Conservation (phyloP, 768 basidiomycete genomes). For the Tephrocybe sp. region DNA sequence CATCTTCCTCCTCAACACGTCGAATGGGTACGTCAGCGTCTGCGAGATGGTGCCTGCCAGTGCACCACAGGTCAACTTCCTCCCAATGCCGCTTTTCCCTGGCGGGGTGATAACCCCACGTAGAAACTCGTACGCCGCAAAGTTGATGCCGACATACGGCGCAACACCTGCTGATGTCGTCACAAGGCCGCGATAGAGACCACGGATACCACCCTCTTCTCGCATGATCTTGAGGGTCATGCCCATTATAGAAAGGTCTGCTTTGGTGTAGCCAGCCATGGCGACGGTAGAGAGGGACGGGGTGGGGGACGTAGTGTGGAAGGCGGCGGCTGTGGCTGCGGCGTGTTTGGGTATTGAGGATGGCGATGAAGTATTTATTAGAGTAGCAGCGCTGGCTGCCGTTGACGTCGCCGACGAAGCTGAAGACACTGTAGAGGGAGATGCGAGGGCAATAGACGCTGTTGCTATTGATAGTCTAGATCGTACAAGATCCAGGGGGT, state of each 20-base stretch:
- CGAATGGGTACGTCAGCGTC: constrained; percentile 94
- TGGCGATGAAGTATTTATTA: constrained; percentile 25
- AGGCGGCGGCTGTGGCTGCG: constrained; percentile 47
- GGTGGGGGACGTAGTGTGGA: constrained; percentile 53
- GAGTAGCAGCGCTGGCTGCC: constrained; percentile 24
- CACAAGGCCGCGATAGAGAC: constrained; percentile 81
- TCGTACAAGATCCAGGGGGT: constrained; percentile 92
- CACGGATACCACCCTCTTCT: constrained; percentile 90
- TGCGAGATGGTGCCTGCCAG: constrained; percentile 87
- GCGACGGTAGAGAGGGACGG: constrained; percentile 3
- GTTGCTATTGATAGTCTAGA: constrained; percentile 92
- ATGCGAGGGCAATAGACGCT: constrained; percentile 60
- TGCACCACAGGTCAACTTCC: constrained; percentile 85
- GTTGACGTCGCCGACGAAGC: constrained; percentile 14
- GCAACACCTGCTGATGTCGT: constrained; percentile 90
- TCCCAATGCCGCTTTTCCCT: constrained; percentile 61
- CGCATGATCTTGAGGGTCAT: constrained; percentile 91
- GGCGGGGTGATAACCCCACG: constrained; percentile 79
- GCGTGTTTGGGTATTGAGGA: constrained; percentile 28
- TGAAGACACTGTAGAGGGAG: constrained; percentile 8
- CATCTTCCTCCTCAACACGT: constrained; percentile 94
- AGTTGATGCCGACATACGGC: constrained; percentile 89
- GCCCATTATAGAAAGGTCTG: constrained; percentile 73
- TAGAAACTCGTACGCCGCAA: constrained; percentile 88
- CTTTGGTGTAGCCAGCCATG: constrained; percentile 34